These are phyloP conservation scores for Didymosphaeria variabile DNA, from an alignment of 2,329 filamentous ascomycete species.

Conservation along the genomic window DNA sequence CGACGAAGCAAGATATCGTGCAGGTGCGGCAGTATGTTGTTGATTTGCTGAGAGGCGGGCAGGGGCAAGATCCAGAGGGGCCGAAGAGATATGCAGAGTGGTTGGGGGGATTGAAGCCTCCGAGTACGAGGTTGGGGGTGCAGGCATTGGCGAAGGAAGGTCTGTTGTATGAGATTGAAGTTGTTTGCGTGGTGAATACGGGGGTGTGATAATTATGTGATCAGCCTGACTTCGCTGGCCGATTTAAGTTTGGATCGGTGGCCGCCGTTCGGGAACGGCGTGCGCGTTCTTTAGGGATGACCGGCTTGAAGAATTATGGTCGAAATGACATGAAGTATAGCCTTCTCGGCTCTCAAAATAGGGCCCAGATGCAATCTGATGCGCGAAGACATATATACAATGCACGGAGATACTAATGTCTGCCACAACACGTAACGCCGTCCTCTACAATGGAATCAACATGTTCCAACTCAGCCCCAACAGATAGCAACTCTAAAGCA, in stretches of 20 bases:
- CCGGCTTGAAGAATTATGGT: too few relatives aligned
- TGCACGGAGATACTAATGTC: too few relatives aligned
- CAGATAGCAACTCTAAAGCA: not conserved
- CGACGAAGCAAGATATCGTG: slow-evolving; percentile 17
- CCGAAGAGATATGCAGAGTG: slow-evolving; percentile 18
- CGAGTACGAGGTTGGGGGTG: slow-evolving; percentile 18
- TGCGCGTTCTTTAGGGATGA: too few relatives aligned
- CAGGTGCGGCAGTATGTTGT: slow-evolving; percentile 22
- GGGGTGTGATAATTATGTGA: not conserved
- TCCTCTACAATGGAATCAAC: too few relatives aligned
- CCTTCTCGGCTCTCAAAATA: too few relatives aligned
- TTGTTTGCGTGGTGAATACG: slow-evolving; percentile 15
- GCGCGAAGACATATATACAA: too few relatives aligned
- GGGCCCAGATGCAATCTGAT: too few relatives aligned
- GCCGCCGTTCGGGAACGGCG: too few relatives aligned
- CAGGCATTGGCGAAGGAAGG: slow-evolving; percentile 13
- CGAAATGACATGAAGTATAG: too few relatives aligned
- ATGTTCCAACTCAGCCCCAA: too few relatives aligned
- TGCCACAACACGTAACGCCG: too few relatives aligned
- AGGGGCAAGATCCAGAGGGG: slow-evolving; percentile 18
- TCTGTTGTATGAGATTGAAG: slow-evolving; percentile 21
- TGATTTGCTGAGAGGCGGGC: slow-evolving; percentile 10
- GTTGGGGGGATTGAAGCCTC: slow-evolving; percentile 17
- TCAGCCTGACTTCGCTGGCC: not conserved
- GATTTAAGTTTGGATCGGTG: too few relatives aligned